These are phyloP conservation scores for Ceratobasidium papillatum DNA, from an alignment of 1,284 basidiomycete genomes.

Conservation along the genomic window DNA sequence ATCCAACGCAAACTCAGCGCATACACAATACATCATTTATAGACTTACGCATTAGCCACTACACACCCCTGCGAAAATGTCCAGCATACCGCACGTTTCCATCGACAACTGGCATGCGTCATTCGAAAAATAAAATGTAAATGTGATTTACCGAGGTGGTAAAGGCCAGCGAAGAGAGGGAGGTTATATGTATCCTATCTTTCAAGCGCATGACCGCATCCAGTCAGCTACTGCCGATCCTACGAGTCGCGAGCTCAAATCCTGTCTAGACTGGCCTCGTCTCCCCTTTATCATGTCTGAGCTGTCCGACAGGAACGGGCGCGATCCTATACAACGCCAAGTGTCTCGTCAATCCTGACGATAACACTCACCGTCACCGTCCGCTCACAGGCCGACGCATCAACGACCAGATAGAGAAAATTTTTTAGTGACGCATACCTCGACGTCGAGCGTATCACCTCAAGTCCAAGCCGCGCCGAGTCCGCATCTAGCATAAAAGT, in stretches of 20 bases:
- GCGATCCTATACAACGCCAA: neutral
- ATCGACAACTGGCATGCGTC: constrained; percentile 1
- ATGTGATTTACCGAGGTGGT: neutral
- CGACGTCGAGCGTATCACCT: constrained; percentile 2
- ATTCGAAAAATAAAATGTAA: neutral
- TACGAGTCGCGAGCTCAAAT: constrained; percentile 9
- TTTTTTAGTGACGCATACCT: neutral
- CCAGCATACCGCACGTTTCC: constrained; percentile 5
- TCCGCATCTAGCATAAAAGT: constrained; percentile 1
- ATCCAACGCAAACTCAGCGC: neutral
- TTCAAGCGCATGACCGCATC: neutral
- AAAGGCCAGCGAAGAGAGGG: neutral
- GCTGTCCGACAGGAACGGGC: neutral
- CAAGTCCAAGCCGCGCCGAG: constrained; percentile 13
- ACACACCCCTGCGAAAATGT: constrained; percentile 28
- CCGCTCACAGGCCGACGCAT: neutral
- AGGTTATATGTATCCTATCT: neutral
- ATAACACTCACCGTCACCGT: neutral
- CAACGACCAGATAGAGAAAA: neutral
- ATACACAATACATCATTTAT: neutral
- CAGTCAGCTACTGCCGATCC: constrained; percentile 1
- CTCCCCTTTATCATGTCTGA: neutral
- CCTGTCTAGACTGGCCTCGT: constrained; percentile 15
- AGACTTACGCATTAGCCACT: constrained; percentile 20
- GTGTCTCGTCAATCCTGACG: neutral